Evolutionary conservation across 106 monocot genomes (phyloP), one percentile per base, ranked within the genome.

Genomic region (Gastrodia elata): DNA sequence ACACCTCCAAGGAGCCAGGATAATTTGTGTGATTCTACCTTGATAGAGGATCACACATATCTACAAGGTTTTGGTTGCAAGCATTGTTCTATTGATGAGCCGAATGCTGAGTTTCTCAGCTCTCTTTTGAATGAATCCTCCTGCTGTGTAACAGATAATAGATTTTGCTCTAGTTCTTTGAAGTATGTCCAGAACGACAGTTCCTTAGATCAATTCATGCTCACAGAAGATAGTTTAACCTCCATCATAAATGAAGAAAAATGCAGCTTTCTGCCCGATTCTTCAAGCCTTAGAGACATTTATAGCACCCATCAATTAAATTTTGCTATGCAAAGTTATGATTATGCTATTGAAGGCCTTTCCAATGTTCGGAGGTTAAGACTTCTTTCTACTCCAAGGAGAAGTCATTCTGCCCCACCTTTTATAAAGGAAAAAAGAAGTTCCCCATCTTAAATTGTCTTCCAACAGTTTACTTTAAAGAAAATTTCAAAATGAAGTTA

Each of bases 381-480:
- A 72, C 72, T 78, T n/a, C n/a, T n/a, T n/a, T n/a, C n/a, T n/a
- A n/a, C n/a, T n/a, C n/a, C n/a, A 61, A 81, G 64, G 64, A 90
- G 97, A 87, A 88, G 97, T 72, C 68, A 26, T 65, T 93, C 97
- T 74, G 93, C 97, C 58, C 97, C 97, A 38, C 93, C 97, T 88
- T 98, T 79, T 83, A 83, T 77, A 87, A 74, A 56, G 78, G 64
- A 33, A 90, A 83, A 80, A 52, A 34, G 35, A 93, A 78, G 76
- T 87, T 78, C 71, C 72, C 80, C 35, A 67, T 74, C 38, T 40
- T 84, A 78, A 77, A 80, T 79, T 68, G 77, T 13, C 74, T 67
- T 69, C 58, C 72, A 38, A 76, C 56, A 27, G 70, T 20, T 39
- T 26, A 25, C 57, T 70, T 70, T 7, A 68, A 74, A 68, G 70